phyloP scores from a whole-genome alignment of 306 rosid species.

The Casuarina equisetifolia region DNA sequence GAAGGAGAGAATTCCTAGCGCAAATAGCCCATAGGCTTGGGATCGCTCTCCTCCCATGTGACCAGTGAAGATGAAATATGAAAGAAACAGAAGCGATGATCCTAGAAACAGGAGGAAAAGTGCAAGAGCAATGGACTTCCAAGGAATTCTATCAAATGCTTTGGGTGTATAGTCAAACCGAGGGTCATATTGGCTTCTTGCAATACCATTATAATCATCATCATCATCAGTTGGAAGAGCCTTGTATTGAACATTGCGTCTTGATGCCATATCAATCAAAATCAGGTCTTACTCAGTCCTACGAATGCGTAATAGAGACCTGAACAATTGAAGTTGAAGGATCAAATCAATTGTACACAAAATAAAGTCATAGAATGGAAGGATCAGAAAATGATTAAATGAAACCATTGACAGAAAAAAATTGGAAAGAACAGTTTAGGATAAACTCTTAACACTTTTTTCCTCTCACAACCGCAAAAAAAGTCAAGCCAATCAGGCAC shows the following conservation, averaged over 20 bases:
- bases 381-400: not conserved
- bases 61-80: slow-evolving; percentile 80
- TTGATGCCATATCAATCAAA: slow-evolving; percentile 16
- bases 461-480: not conserved
- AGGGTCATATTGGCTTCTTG: slow-evolving; percentile 53
- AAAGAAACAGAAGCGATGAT: slow-evolving; percentile 67
- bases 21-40: slow-evolving; percentile 90
- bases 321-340: not conserved
- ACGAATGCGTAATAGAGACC: not conserved
- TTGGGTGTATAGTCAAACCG: slow-evolving; percentile 87
- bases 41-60: slow-evolving; percentile 94
- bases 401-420: not conserved
- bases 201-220: slow-evolving; percentile 33
- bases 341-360: not conserved
- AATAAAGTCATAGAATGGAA: not conserved
- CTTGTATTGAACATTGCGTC: slow-evolving; percentile 3
- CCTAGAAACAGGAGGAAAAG: slow-evolving; percentile 77
- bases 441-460: slow-evolving; percentile 2
- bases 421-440: not conserved
- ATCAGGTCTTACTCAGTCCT: not conserved
- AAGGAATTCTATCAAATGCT: slow-evolving; percentile 78
- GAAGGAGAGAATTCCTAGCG: slow-evolving; percentile 79
- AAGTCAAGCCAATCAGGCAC: not conserved
- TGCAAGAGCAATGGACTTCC: slow-evolving; percentile 93
- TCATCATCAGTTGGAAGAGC: slow-evolving; percentile 48